phyloP scores from a whole-genome alignment of 257 asterid species.

The Craterostigma plantagineum region DNA sequence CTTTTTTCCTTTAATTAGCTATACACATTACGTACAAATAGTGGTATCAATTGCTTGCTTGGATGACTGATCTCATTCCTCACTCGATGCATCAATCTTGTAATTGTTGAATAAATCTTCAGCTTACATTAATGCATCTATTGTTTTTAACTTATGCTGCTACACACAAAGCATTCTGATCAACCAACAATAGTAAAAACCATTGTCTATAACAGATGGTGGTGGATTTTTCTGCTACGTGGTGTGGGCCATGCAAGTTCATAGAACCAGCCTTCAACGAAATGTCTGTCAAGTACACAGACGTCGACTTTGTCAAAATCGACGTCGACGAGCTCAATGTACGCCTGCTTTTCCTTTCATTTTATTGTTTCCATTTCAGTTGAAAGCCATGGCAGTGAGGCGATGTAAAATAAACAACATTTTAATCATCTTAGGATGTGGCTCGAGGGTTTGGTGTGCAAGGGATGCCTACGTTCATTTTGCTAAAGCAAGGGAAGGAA shows the following conservation, averaged over 20 bases:
- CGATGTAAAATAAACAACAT: neutral
- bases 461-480: constrained; percentile 81
- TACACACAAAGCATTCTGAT: constrained; percentile 7
- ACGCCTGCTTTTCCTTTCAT: constrained; percentile 8
- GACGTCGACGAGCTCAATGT: constrained; percentile 78
- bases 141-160: neutral
- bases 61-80: neutral
- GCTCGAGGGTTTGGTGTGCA: constrained; percentile 45
- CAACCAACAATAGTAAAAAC: neutral
- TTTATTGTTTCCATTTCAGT: neutral
- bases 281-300: constrained; percentile 39
- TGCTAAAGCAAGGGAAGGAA: constrained; percentile 73
- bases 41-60: too few relatives aligned
- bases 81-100: too few relatives aligned
- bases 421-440: constrained; percentile 32
- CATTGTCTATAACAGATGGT: constrained; percentile 27
- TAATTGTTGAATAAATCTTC: neutral
- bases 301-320: constrained; percentile 67
- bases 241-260: constrained; percentile 94
- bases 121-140: too few relatives aligned
- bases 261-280: constrained; percentile 45
- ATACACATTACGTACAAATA: too few relatives aligned
- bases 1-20: too few relatives aligned
- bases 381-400: neutral
- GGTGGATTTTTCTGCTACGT: constrained; percentile 68